Evolutionary conservation across 2,329 filamentous ascomycete genomes (phyloP).

Genomic region (Ceratocystis lukuohia): DNA sequence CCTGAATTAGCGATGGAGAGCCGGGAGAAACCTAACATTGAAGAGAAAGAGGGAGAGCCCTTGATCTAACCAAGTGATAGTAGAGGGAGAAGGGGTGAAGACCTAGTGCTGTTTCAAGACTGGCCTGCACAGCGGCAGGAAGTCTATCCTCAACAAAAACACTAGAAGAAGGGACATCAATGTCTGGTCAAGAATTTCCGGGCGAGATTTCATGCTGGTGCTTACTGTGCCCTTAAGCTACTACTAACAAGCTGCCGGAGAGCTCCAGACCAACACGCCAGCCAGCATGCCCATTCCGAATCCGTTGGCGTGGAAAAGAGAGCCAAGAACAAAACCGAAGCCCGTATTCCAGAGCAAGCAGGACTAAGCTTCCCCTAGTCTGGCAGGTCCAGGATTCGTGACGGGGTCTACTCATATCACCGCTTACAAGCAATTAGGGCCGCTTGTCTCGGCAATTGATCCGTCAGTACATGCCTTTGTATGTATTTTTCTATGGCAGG

Average conservation of each 20-base stretch:
- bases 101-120: neutral
- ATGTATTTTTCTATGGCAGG: neutral
- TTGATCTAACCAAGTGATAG: neutral
- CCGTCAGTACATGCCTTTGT: neutral
- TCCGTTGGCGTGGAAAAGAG: neutral
- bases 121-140: no score
- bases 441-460: slow-evolving; percentile 8
- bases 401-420: neutral
- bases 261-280: no score
- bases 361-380: neutral
- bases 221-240: no score
- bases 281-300: neutral
- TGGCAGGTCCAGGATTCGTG: neutral
- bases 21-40: neutral
- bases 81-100: neutral
- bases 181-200: neutral
- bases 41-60: neutral
- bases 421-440: neutral
- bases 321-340: neutral
- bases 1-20: slow-evolving; percentile 15
- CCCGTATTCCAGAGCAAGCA: neutral
- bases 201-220: neutral
- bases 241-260: no score
- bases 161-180: no score
- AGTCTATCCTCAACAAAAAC: no score